These are phyloP conservation scores for Capsicum baccatum DNA, from an alignment of 257 asterid genomes.

Conservation along the genomic window DNA sequence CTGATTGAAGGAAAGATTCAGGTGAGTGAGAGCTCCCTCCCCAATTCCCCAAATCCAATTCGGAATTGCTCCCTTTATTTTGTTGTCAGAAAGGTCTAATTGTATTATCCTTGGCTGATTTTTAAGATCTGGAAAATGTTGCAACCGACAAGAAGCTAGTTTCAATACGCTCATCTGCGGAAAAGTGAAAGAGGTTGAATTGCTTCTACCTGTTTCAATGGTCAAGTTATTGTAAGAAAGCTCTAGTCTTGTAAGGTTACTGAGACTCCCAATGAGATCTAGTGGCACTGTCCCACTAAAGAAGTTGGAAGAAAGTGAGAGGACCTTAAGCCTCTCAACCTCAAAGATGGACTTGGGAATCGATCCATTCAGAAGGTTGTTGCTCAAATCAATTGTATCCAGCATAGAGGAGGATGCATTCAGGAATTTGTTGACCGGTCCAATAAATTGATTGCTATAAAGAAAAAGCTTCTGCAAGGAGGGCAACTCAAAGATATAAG, in stretches of 20 bases:
- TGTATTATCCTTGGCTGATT: conserved; percentile 33
- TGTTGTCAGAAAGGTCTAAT: conserved; percentile 56
- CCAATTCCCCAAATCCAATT: conserved; percentile 63
- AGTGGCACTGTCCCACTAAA: conserved; percentile 34
- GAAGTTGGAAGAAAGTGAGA: conserved; percentile 43
- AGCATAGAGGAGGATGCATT: neutral
- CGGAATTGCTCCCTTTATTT: conserved; percentile 52
- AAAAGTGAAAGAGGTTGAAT: conserved; percentile 21
- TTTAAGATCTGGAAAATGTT: conserved; percentile 43
- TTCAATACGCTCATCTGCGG: conserved; percentile 40
- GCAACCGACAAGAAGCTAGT: conserved; percentile 62
- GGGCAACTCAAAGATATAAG: conserved; percentile 40
- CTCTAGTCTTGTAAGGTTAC: conserved; percentile 50
- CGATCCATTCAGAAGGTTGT: conserved; percentile 37
- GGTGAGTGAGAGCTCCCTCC: conserved; percentile 1
- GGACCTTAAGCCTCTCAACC: conserved; percentile 26
- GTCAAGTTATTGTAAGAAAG: conserved; percentile 59
- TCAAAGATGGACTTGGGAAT: conserved; percentile 41
- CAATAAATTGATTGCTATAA: conserved; percentile 41
- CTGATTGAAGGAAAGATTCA: conserved; percentile 57
- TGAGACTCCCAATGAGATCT: conserved; percentile 32
- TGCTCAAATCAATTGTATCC: conserved; percentile 31
- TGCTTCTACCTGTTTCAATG: conserved; percentile 33
- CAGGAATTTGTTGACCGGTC: neutral
- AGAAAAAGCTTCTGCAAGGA: conserved; percentile 42